A percentile compares a stretch with the other conserved stretches of the same genome.
phyloP scores from a whole-genome alignment of 805 yeast genomes.

The Lachancea cidri region DNA sequence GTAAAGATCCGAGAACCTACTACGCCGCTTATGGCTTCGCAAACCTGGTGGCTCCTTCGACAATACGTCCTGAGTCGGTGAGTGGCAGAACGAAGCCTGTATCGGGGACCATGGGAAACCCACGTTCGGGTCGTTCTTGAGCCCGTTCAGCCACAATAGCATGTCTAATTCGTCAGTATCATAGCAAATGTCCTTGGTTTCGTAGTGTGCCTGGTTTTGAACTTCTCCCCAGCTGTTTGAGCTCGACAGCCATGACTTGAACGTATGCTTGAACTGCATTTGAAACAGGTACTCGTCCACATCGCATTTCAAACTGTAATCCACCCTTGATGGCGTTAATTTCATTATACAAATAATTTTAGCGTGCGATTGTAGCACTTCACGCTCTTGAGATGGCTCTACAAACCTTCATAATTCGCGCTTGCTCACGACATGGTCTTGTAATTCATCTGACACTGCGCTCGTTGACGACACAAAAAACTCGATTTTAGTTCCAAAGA shows the following conservation, averaged over 20 bases:
- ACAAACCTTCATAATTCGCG: too few species aligned
- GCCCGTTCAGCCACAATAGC: slow-evolving; percentile 5
- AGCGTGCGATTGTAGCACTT: background rate
- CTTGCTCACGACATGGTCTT: too few species aligned
- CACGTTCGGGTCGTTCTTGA: background rate
- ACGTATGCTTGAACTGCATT: background rate
- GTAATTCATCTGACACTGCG: background rate
- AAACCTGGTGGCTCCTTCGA: too few species aligned
- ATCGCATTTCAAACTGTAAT: slow-evolving; percentile 3
- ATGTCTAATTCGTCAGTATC: slow-evolving; percentile 9
- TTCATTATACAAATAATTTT: too few species aligned
- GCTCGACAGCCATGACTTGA: slow-evolving; percentile 6
- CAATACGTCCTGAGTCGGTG: too few species aligned
- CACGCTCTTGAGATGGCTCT: too few species aligned
- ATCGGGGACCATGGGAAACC: background rate
- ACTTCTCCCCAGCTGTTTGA: background rate
- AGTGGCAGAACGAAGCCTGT: too few species aligned
- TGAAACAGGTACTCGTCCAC: slow-evolving; percentile 7
- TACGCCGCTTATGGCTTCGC: background rate
- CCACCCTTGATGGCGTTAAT: slow-evolving; percentile 1
- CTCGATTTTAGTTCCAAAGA: too few species aligned
- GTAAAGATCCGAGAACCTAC: slow-evolving; percentile 1
- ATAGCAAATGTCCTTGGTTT: slow-evolving; percentile 2
- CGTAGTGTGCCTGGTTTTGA: background rate
- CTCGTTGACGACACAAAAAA: background rate